Conservation (phyloP, 176 grass and related monocot genomes). For the Urochloa ruziziensis region DNA sequence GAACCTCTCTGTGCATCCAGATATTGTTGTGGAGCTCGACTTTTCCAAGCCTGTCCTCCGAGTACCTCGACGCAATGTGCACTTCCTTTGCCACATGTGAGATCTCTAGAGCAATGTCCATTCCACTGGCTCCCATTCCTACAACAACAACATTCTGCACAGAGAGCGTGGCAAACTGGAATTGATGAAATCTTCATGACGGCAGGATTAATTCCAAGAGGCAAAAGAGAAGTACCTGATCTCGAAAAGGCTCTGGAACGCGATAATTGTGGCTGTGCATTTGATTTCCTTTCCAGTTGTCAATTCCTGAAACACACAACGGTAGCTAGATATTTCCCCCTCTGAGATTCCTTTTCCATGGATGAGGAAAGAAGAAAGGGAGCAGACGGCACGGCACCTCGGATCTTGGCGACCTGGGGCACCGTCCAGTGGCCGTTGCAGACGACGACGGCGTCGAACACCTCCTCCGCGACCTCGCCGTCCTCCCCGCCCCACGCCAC, state of each 20-base stretch:
- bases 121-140: slow-evolving; percentile 35
- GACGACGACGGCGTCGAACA: too few relatives aligned
- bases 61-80: slow-evolving; percentile 33
- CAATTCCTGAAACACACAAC: slow-evolving; percentile 12
- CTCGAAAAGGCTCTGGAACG: slow-evolving; percentile 37
- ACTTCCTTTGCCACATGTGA: slow-evolving; percentile 44
- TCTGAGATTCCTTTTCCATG: neutral
- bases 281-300: slow-evolving; percentile 39
- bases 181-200: neutral
- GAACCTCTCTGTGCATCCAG: slow-evolving; percentile 40
- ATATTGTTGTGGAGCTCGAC: slow-evolving; percentile 22
- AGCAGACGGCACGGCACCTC: neutral
- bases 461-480: slow-evolving; percentile 15
- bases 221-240: slow-evolving; percentile 21
- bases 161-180: neutral
- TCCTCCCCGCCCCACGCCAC: slow-evolving; percentile 27
- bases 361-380: neutral
- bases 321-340: neutral
- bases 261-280: slow-evolving; percentile 59
- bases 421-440: slow-evolving; percentile 47
- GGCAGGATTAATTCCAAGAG: neutral
- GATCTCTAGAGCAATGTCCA: slow-evolving; percentile 38
- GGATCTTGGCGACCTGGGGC: slow-evolving; percentile 37
- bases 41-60: slow-evolving; percentile 26
- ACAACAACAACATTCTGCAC: slow-evolving; percentile 38